Evolutionary conservation across 441 rosid species (phyloP).

Genomic region (Biscutella laevigata): DNA sequence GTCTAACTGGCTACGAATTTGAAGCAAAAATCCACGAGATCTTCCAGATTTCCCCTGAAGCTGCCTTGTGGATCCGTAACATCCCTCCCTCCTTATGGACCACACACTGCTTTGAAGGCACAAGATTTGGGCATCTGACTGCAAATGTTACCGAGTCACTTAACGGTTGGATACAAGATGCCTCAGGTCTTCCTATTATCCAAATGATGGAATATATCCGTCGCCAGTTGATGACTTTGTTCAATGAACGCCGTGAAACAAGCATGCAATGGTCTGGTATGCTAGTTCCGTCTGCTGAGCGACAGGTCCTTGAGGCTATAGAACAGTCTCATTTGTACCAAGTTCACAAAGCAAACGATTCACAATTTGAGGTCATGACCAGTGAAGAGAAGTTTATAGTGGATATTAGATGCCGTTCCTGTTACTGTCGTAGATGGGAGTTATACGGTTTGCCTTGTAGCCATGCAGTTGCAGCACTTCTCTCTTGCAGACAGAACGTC

Average conservation of each 20-base stretch:
- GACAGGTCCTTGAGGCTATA: constrained; percentile 37
- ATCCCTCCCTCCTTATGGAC: constrained; percentile 51
- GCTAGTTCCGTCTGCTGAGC: constrained; percentile 51
- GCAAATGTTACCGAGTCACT: constrained; percentile 39
- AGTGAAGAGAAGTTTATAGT: constrained; percentile 31
- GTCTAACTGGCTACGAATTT: constrained; percentile 42
- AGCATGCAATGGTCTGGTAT: constrained; percentile 46
- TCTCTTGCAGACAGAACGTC: constrained; percentile 42
- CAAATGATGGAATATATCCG: constrained; percentile 57
- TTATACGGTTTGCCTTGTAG: constrained; percentile 45
- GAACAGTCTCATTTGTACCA: constrained; percentile 31
- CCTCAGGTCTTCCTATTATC: constrained; percentile 47
- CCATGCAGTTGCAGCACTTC: constrained; percentile 50
- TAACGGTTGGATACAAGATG: constrained; percentile 37
- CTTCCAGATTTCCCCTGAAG: constrained; percentile 41
- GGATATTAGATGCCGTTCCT: constrained; percentile 38
- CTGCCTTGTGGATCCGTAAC: constrained; percentile 41
- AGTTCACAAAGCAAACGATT: constrained; percentile 38
- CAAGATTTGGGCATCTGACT: constrained; percentile 37
- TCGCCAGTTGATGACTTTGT: constrained; percentile 50
- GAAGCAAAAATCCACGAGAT: constrained; percentile 40
- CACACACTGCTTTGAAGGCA: constrained; percentile 50
- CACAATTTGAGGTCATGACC: constrained; percentile 35
- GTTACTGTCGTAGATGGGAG: constrained; percentile 52
- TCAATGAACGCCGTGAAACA: constrained; percentile 42